These are phyloP conservation scores for Fusarium nurragi DNA, from an alignment of 2,329 filamentous ascomycete genomes.

Conservation along the genomic window DNA sequence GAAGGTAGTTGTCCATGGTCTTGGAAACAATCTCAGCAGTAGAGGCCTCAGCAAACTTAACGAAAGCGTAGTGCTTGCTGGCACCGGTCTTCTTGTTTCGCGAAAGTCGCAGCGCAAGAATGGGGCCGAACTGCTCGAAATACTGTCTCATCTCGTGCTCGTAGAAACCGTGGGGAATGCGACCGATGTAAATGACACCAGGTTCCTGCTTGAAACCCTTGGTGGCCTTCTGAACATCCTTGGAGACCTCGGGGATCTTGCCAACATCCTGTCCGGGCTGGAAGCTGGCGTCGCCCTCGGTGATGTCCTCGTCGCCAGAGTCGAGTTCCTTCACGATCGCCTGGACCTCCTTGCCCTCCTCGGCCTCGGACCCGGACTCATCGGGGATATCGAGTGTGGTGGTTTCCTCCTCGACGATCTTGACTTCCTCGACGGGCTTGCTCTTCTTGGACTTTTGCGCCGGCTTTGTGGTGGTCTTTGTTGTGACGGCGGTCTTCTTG, in stretches of 20 bases:
- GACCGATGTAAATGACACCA: conserved; percentile 89
- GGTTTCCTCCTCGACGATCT: conserved; percentile 43
- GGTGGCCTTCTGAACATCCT: conserved; percentile 56
- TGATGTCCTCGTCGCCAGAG: conserved; percentile 56
- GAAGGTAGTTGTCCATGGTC: conserved; percentile 97
- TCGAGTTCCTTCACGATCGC: conserved; percentile 57
- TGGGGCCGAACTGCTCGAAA: conserved; percentile 90
- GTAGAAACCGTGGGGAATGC: conserved; percentile 94
- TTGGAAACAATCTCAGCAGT: conserved; percentile 89
- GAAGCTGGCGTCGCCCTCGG: conserved; percentile 51
- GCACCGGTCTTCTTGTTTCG: conserved; percentile 91
- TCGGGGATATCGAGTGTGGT: conserved; percentile 47
- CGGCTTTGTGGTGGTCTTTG: conserved; percentile 49
- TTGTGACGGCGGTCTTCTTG: conserved; percentile 42
- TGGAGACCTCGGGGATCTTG: conserved; percentile 60
- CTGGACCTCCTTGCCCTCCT: conserved; percentile 55
- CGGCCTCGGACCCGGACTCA: conserved; percentile 51
- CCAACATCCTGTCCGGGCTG: conserved; percentile 61
- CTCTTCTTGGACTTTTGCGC: conserved; percentile 46
- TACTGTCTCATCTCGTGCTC: conserved; percentile 95
- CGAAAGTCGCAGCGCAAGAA: conserved; percentile 81
- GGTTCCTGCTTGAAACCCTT: conserved; percentile 62
- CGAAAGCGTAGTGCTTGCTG: conserved; percentile 93
- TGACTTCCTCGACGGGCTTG: conserved; percentile 44
- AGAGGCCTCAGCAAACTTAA: conserved; percentile 84